Base-by-base conservation (phyloP, 805 yeast species). In the Cephaloascus albidus region DNA sequence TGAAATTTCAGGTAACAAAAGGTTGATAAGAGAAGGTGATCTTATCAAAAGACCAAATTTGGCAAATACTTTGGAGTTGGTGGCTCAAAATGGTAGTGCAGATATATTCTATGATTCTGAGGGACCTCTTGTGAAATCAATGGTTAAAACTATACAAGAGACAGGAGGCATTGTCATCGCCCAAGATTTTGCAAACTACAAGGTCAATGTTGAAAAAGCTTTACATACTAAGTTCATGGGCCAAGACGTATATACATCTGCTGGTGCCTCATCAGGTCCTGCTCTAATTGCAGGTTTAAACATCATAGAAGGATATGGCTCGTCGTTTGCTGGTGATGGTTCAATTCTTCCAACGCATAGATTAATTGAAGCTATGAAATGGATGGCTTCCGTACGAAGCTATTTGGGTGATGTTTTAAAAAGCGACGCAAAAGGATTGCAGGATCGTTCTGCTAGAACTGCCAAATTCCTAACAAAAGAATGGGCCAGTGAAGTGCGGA, bases 321-420 rank as follows among this genome's bases (percentile, higher is more conserved):
- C 57, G 20, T 43, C 60, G 3, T 53, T 56, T 15, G 53, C 52
- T 5, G 40, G 39, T 1, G 63, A 57, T 34, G 46, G 45, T 10
- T 39, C 40, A 8, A 52, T 47, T 3, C 40, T 72, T 10, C 68
- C 74, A 12, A 64, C 78, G 2, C 97, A 85, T 51, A 68, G 85
- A 40, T 53, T 87, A 5, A 63, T 87, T 10, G 98, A 90, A 59
- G 63, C 84, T 3, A 86, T 90, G 95, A 90, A 90, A 58, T 90
- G 96, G 96, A 73, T 87, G 74, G 85, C 89, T 0, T 72, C 90
- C 10, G 90, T 82, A 0, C 70, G 97, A 45, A 77, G 89, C n/a
- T 74, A 86, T 48, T 68, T 90, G 19, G 97, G 97, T 0, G 96
- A 87, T 51, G 49, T 63, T 15, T 43, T 28, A 18, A 54, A 46